Percentiles rank a stretch among this genome's conserved stretches.
phyloP scores from a whole-genome alignment of 2,329 filamentous ascomycete genomes.

The Aureobasidium sp. region DNA sequence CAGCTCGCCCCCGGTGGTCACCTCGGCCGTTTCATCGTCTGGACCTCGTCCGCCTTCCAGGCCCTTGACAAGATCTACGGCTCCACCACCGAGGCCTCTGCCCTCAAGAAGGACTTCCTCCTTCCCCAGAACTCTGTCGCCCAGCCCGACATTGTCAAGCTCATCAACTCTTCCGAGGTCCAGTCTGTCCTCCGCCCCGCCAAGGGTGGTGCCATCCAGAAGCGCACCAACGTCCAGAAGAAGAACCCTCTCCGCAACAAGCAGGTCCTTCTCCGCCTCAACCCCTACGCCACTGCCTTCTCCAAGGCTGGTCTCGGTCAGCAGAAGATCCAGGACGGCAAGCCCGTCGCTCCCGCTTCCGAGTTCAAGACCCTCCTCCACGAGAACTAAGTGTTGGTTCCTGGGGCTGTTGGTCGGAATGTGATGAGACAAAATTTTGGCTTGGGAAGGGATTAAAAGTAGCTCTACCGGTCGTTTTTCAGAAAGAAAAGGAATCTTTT shows the following conservation, averaged over 20 bases:
- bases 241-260: constrained; percentile 99
- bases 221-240: constrained; percentile 91
- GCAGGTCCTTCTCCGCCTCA: constrained; percentile 96
- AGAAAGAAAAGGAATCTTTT: constrained; percentile 2
- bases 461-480: constrained; percentile 4
- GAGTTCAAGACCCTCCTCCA: constrained; percentile 41
- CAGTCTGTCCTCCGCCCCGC: constrained; percentile 90
- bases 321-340: constrained; percentile 53
- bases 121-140: constrained; percentile 85
- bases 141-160: constrained; percentile 89
- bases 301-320: constrained; percentile 75
- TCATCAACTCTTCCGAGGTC: constrained; percentile 99
- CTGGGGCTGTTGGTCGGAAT: background rate
- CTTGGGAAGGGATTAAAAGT: constrained; percentile 9
- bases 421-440: background rate
- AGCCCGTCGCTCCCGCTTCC: constrained; percentile 49
- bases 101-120: constrained; percentile 98
- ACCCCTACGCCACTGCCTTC: constrained; percentile 93
- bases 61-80: constrained; percentile 96
- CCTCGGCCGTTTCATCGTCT: constrained; percentile 97
- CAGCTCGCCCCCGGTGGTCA: constrained; percentile 98
- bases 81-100: constrained; percentile 77
- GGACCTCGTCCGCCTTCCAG: constrained; percentile 95
- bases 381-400: constrained; percentile 35
- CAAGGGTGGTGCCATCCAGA: constrained; percentile 82